Conservation (phyloP, 345 rosid species). For the Erucastrum elatum region DNA sequence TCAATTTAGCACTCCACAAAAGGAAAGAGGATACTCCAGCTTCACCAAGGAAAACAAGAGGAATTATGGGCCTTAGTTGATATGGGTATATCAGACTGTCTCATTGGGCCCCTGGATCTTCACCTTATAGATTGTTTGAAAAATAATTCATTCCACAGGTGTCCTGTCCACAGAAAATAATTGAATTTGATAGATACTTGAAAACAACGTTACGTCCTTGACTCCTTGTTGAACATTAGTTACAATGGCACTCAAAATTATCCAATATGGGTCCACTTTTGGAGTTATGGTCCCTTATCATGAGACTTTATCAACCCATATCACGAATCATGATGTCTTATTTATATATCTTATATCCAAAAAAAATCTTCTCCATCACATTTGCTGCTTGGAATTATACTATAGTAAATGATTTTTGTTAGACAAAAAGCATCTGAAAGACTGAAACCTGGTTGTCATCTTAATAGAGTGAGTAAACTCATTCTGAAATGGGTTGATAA, state of each 20-base stretch:
- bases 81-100: not conserved
- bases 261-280: not conserved
- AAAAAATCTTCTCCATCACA: not conserved
- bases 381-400: not conserved
- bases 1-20: not conserved
- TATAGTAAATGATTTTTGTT: not conserved
- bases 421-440: not conserved
- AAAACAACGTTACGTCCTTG: not conserved
- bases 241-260: not conserved
- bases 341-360: not conserved
- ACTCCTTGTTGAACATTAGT: not conserved
- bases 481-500: not conserved
- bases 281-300: not conserved
- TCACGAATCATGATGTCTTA: not conserved
- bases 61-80: not conserved
- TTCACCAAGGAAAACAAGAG: not conserved
- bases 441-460: not conserved
- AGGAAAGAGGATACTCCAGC: not conserved
- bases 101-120: not conserved
- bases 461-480: not conserved
- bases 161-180: not conserved
- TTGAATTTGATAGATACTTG: not conserved
- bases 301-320: not conserved
- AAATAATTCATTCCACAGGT: not conserved
- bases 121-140: not conserved